Conservation (phyloP, 768 basidiomycete genomes). For the Lactarius pseudohatsudake region DNA sequence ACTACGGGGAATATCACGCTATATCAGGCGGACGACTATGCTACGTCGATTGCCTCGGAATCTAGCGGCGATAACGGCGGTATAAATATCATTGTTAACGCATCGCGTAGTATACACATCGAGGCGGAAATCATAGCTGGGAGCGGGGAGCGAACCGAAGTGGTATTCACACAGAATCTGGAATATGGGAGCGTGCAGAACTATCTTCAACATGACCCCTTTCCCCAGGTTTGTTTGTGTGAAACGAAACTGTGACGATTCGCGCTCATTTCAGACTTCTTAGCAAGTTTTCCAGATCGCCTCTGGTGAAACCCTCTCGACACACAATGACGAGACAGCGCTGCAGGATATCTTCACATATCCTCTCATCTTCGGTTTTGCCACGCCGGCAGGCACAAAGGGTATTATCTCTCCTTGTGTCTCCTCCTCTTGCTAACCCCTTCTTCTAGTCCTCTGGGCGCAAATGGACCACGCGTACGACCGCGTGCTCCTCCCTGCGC, state of each 20-base stretch:
- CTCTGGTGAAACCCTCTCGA: slow-evolving; percentile 36
- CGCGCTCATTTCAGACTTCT: too few species aligned
- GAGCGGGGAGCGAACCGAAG: slow-evolving; percentile 54
- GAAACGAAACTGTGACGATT: too few species aligned
- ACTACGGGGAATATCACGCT: slow-evolving; percentile 64
- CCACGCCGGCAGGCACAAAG: slow-evolving; percentile 9
- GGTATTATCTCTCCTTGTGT: too few species aligned
- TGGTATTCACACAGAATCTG: slow-evolving; percentile 60
- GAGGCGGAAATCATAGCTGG: slow-evolving; percentile 62
- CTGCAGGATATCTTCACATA: too few species aligned
- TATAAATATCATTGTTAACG: slow-evolving; percentile 37
- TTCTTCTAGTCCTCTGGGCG: too few species aligned
- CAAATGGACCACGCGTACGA: too few species aligned
- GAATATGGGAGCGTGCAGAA: slow-evolving; percentile 60
- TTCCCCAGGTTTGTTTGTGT: slow-evolving; percentile 2
- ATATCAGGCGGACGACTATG: slow-evolving; percentile 59
- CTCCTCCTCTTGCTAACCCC: too few species aligned
- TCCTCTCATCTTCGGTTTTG: too few species aligned
- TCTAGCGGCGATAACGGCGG: too few species aligned
- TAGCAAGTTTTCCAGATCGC: too few species aligned
- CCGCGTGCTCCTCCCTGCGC: too few species aligned
- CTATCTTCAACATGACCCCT: slow-evolving; percentile 47
- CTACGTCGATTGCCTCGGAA: slow-evolving; percentile 36
- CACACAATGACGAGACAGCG: slow-evolving; percentile 39
- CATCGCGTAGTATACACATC: slow-evolving; percentile 55